A percentile compares a stretch with the other conserved stretches of the same genome.
Evolutionary conservation across 306 rosid species (phyloP).

Genomic region (Datisca glomerata): DNA sequence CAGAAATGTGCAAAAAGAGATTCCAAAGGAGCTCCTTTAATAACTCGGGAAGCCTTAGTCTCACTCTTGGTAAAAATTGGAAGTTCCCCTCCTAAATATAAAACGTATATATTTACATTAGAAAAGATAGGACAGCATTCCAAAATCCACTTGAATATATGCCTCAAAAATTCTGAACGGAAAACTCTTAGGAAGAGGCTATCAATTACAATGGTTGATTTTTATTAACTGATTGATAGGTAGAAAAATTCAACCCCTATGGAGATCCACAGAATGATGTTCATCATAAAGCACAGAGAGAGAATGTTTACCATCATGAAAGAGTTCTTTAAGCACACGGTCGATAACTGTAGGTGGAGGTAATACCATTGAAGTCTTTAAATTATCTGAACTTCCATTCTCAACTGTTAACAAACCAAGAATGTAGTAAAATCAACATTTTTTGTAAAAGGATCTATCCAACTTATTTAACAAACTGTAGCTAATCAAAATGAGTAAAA

Average conservation of each 20-base stretch:
- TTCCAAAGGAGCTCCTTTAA: conserved; percentile 78
- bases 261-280: no score
- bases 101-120: conserved; percentile 8
- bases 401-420: conserved; percentile 49
- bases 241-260: no score
- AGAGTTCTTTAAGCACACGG: conserved; percentile 83
- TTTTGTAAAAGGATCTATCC: conserved; percentile 7
- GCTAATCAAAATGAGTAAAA: not conserved
- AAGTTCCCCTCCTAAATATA: conserved; percentile 35
- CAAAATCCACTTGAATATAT: not conserved
- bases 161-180: not conserved
- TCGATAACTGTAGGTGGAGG: conserved; percentile 91
- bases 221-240: no score
- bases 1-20: conserved; percentile 87
- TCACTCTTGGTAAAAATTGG: conserved; percentile 30
- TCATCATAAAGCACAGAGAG: no score
- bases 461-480: no score
- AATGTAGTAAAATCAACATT: conserved; percentile 8
- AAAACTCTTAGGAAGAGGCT: no score
- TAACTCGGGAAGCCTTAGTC: conserved; percentile 50
- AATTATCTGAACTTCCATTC: conserved; percentile 54
- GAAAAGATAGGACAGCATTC: conserved; percentile 10
- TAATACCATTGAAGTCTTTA: conserved; percentile 54
- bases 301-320: conserved; percentile 71
- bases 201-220: no score